These are phyloP conservation scores for Linum usitatissimum DNA, from an alignment of 345 rosid genomes.

Conservation along the genomic window DNA sequence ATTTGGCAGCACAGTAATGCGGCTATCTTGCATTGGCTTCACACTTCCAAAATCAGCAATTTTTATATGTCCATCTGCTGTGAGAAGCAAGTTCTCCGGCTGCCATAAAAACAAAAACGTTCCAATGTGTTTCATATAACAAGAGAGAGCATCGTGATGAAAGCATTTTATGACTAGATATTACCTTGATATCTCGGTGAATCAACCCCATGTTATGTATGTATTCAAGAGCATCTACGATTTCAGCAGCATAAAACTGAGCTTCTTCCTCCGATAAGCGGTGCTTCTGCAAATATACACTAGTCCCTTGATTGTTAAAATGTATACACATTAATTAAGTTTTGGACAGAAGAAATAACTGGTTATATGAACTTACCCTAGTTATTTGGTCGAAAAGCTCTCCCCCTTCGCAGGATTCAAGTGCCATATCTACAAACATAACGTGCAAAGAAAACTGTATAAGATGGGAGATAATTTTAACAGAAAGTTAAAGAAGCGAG, in stretches of 20 bases:
- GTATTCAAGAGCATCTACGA: conserved; percentile 93
- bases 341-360: not conserved
- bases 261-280: conserved; percentile 83
- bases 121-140: conserved; percentile 16
- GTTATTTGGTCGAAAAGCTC: conserved; percentile 10
- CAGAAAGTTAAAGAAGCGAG: conserved; percentile 5
- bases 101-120: conserved; percentile 27
- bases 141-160: conserved; percentile 2
- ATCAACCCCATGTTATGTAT: conserved; percentile 84
- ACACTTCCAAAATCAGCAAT: conserved; percentile 98
- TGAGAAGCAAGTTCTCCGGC: conserved; percentile 91
- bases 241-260: conserved; percentile 81
- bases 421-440: conserved; percentile 7
- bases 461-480: not conserved
- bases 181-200: conserved; percentile 96
- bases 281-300: conserved; percentile 50
- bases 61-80: conserved; percentile 81
- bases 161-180: conserved; percentile 1
- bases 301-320: not conserved
- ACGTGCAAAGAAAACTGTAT: not conserved
- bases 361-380: conserved; percentile 5
- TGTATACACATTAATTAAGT: not conserved
- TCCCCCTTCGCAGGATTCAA: conserved; percentile 9
- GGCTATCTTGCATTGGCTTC: conserved; percentile 93
- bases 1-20: conserved; percentile 80